phyloP scores from a whole-genome alignment of 2,329 filamentous ascomycete species.

The Xylariales sp. region DNA sequence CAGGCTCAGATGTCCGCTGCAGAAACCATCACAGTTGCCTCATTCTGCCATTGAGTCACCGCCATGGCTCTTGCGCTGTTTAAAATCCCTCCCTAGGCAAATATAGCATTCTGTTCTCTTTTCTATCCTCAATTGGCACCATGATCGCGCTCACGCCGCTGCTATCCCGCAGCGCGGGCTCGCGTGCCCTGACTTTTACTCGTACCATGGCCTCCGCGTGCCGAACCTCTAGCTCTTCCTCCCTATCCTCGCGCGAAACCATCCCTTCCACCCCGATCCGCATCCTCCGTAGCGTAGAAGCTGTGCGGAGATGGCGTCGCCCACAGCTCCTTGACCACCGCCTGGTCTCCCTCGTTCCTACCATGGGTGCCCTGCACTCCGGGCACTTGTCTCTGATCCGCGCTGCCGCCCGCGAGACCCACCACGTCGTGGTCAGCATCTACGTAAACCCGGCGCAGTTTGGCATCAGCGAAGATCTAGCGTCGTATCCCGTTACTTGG shows the following conservation, averaged over 20 bases:
- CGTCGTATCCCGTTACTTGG: conserved; percentile 89
- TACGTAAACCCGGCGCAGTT: conserved; percentile 98
- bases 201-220: conserved; percentile 18
- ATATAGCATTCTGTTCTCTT: not conserved
- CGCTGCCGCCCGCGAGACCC: conserved; percentile 77
- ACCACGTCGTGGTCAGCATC: conserved; percentile 83
- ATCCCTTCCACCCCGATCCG: conserved; percentile 58
- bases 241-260: conserved; percentile 30
- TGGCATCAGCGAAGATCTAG: conserved; percentile 80
- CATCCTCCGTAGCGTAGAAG: conserved; percentile 71
- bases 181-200: conserved; percentile 7
- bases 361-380: conserved; percentile 94
- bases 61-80: conserved; percentile 19
- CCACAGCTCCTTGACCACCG: conserved; percentile 62
- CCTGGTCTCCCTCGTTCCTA: conserved; percentile 84
- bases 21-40: conserved; percentile 23
- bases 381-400: conserved; percentile 86
- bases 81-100: conserved; percentile 10
- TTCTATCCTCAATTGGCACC: no score
- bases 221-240: conserved; percentile 1
- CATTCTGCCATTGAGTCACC: conserved; percentile 17
- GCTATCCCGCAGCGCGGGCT: no score
- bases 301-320: conserved; percentile 65
- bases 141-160: no score
- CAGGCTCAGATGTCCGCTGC: conserved; percentile 24